Conservation (phyloP, 805 yeast species). For the Brettanomyces naardenensis region DNA sequence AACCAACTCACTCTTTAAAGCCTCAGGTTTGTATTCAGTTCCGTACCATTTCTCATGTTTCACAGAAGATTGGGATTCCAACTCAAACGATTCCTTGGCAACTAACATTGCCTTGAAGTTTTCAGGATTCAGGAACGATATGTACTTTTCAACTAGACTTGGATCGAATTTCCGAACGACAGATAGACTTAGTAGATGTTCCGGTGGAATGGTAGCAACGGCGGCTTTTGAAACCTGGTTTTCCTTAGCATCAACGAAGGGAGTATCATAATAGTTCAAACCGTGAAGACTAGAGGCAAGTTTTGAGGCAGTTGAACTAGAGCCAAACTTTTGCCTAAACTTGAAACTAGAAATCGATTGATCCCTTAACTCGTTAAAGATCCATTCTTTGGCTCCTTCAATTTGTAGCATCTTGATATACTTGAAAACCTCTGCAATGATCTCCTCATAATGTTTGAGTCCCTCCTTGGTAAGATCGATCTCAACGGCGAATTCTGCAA, state of each 20-base stretch:
- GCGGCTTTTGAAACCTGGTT: constrained; percentile 5
- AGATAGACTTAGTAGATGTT: constrained; percentile 51
- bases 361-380: constrained; percentile 67
- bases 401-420: constrained; percentile 56
- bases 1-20: constrained; percentile 33
- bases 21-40: constrained; percentile 56
- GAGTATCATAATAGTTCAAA: constrained; percentile 17
- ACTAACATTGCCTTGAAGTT: constrained; percentile 56
- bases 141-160: constrained; percentile 40
- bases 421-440: constrained; percentile 56
- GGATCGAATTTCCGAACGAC: constrained; percentile 50
- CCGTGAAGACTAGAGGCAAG: constrained; percentile 22
- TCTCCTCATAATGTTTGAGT: constrained; percentile 49
- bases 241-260: constrained; percentile 10
- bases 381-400: constrained; percentile 67
- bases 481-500: constrained; percentile 58
- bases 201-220: constrained; percentile 46
- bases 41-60: constrained; percentile 82
- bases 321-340: constrained; percentile 70
- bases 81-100: constrained; percentile 38
- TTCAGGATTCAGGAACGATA: constrained; percentile 40
- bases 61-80: constrained; percentile 24
- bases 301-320: constrained; percentile 63
- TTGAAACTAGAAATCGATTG: constrained; percentile 65
- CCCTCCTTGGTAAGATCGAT: constrained; percentile 76